Evolutionary conservation across 371 early-diverging fungal genomes (phyloP), one percentile per base, ranked within the genome.

Genomic region (Mucor irregularis): DNA sequence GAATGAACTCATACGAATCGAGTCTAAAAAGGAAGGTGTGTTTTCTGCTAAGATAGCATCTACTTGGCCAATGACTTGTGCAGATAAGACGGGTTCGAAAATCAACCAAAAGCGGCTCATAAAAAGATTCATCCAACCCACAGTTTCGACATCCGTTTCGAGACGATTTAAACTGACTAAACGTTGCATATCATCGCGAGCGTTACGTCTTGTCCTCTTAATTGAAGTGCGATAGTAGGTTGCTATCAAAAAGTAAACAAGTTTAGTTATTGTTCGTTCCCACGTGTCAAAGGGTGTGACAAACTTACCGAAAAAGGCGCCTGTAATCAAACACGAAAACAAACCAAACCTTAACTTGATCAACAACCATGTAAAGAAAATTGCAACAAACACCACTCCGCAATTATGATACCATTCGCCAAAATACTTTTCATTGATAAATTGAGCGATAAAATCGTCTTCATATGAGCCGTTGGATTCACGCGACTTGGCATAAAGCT

Each of bases 81-180:
- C 84, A 40, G 93, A 90, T 30, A 98, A 74, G 2, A 74, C 80
- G 5, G 97, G 94, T 79, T 99, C 99, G 50, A 87, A 90, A 55
- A 93, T 93, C 28, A 90, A 72, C 99, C 99, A 99, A 67, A 96
- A 92, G 22, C 74, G 70, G 50, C 68, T 73, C 55, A 95, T 62
- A 65, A 97, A 91, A 67, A 85, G 85, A 72, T 99, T 99, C 57
- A 99, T 73, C 99, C 99, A 99, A 40, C 94, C 95, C 2, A 90
- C 94, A 30, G 92, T 84, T 74, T 99, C 99, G n/a, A 62, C 44
- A 35, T 80, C 76, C 2, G 73, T 66, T 42, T 83, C 85, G 4
- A 84, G 46, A 51, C 46, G 67, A 56, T 68, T 67, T 22, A 62
- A 59, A 30, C 71, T 66, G 22, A 83, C 61, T 45, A 85, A 82